Evolutionary conservation across 169 alveolate genomes (phyloP).

Genomic region (Cryptosporidium sp.): DNA sequence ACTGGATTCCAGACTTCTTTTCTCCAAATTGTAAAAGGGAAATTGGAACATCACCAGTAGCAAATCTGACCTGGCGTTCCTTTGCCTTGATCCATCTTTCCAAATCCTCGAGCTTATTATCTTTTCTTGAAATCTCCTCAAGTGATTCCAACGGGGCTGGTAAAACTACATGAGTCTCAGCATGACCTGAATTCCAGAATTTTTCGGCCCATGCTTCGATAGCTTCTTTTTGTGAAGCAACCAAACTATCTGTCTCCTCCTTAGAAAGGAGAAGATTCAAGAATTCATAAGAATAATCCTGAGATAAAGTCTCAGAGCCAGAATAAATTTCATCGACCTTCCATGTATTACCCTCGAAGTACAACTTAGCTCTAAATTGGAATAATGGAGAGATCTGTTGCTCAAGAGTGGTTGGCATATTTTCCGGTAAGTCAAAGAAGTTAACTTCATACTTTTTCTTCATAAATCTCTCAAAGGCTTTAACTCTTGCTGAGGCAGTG

Average conservation of each 20-base stretch:
- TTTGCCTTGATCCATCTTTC: slow-evolving; percentile 43
- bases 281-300: slow-evolving; percentile 26
- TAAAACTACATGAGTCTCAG: slow-evolving; percentile 26
- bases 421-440: slow-evolving; percentile 34
- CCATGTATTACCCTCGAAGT: slow-evolving; percentile 3
- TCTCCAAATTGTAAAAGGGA: slow-evolving; percentile 11
- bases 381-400: slow-evolving; percentile 44
- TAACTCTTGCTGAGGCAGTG: slow-evolving; percentile 21
- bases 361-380: slow-evolving; percentile 50
- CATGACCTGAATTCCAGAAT: slow-evolving; percentile 24
- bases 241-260: background rate
- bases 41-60: slow-evolving; percentile 30
- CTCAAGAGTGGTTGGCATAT: slow-evolving; percentile 20
- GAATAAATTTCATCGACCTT: slow-evolving; percentile 14
- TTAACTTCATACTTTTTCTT: background rate
- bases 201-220: slow-evolving; percentile 39
- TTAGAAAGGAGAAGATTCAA: slow-evolving; percentile 35
- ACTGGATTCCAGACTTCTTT: background rate
- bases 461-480: slow-evolving; percentile 34
- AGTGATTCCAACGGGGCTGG: slow-evolving; percentile 35
- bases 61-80: slow-evolving; percentile 13
- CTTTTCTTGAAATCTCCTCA: slow-evolving; percentile 26
- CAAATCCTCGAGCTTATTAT: slow-evolving; percentile 1
- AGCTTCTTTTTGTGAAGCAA: slow-evolving; percentile 1
- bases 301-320: slow-evolving; percentile 1